Evolutionary conservation across 2,329 filamentous ascomycete species (phyloP).

Genomic region (Periconia sp.): DNA sequence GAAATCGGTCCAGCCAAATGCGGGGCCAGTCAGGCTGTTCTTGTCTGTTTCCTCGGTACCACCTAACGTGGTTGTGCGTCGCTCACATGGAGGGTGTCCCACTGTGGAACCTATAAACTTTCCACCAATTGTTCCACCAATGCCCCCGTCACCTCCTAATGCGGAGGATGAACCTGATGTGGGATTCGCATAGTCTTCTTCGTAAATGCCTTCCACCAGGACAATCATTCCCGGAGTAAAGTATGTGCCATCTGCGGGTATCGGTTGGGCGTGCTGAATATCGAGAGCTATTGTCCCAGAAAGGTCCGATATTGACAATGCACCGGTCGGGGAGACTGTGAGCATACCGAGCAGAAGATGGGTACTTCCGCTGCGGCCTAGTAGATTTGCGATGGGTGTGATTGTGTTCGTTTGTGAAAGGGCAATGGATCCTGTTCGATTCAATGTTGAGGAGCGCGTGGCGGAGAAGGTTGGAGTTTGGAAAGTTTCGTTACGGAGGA

Average conservation of each 20-base stretch:
- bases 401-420: conserved; percentile 70
- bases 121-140: conserved; percentile 90
- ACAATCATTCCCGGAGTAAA: conserved; percentile 96
- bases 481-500: conserved; percentile 91
- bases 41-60: conserved; percentile 54
- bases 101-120: conserved; percentile 89
- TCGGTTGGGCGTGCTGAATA: conserved; percentile 74
- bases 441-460: conserved; percentile 53
- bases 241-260: conserved; percentile 86
- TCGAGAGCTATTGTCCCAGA: conserved; percentile 88
- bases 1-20: conserved; percentile 96
- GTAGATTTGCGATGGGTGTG: conserved; percentile 76
- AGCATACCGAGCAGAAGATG: conserved; percentile 88
- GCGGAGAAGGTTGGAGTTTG: conserved; percentile 76
- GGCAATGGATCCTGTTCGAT: conserved; percentile 59
- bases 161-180: conserved; percentile 59
- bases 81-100: conserved; percentile 88
- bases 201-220: conserved; percentile 91
- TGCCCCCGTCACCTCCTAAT: conserved; percentile 74
- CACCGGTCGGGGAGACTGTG: conserved; percentile 76
- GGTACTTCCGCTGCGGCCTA: conserved; percentile 78
- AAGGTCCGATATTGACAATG: conserved; percentile 79
- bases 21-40: conserved; percentile 39
- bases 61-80: conserved; percentile 76
- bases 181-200: conserved; percentile 78